phyloP scores from a whole-genome alignment of 345 rosid species.

The Barbarea vulgaris region DNA sequence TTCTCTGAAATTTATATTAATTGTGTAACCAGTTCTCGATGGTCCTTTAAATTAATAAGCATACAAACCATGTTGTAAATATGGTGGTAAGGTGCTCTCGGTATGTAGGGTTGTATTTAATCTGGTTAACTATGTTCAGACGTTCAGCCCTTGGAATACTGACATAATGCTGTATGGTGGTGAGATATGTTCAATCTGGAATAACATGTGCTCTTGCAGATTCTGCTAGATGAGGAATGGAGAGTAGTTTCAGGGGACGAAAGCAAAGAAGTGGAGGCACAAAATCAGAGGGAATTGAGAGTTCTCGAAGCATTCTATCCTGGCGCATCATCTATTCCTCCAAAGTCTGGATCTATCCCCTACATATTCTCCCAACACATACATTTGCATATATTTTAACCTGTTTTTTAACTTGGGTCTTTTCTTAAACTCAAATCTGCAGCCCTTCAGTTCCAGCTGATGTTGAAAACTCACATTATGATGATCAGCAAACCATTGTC shows the following conservation, averaged over 20 bases:
- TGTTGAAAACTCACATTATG: constrained; percentile 42
- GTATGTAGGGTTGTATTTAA: not conserved
- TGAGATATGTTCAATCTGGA: constrained; percentile 30
- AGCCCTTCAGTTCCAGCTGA: constrained; percentile 67
- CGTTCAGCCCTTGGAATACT: not conserved
- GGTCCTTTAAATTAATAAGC: not conserved
- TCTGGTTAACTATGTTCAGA: constrained; percentile 17
- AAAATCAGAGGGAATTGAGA: constrained; percentile 84
- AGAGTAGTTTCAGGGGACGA: constrained; percentile 92
- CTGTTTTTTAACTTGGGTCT: constrained; percentile 15
- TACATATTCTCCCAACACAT: constrained; percentile 7
- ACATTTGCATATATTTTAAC: not conserved
- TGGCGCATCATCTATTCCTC: constrained; percentile 82
- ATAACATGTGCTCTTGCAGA: constrained; percentile 49
- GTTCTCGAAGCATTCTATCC: constrained; percentile 97
- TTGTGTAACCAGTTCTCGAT: not conserved
- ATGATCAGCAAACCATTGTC: constrained; percentile 51
- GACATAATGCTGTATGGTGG: not conserved
- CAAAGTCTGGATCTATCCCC: constrained; percentile 53
- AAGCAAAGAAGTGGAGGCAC: constrained; percentile 69
- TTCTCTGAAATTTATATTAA: not conserved
- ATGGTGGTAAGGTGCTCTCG: not conserved
- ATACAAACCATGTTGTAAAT: not conserved
- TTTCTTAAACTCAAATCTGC: constrained; percentile 40
- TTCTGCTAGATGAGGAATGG: constrained; percentile 60